Percentiles rank a stretch among this genome's conserved stretches.
Conservation (phyloP, 2,329 filamentous ascomycete species). For the Sporothrix euskadiensis region DNA sequence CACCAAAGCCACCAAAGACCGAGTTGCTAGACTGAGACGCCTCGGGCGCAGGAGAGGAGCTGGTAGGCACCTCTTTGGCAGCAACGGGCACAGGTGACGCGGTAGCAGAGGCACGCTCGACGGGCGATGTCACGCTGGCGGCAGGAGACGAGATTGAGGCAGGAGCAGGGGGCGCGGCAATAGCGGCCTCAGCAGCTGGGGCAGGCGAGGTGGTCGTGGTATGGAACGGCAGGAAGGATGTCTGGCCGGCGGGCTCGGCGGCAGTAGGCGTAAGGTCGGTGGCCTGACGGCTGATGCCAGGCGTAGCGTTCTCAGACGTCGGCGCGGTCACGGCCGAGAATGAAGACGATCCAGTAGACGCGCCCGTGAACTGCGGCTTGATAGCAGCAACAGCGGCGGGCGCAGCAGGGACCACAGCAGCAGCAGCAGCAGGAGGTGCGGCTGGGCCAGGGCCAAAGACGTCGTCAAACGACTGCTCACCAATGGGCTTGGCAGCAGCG, state of each 20-base stretch:
- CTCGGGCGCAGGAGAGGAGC: background rate
- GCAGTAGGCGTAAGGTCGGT: conserved; percentile 54
- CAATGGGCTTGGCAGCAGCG: conserved; percentile 46
- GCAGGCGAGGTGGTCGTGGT: background rate
- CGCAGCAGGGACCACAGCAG: conserved; percentile 39
- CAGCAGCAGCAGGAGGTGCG: conserved; percentile 38
- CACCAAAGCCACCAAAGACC: conserved; percentile 1
- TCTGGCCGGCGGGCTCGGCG: background rate
- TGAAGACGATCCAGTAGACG: conserved; percentile 56
- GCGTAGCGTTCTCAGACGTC: conserved; percentile 56
- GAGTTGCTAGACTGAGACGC: background rate
- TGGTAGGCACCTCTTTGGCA: background rate
- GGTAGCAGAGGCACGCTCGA: background rate
- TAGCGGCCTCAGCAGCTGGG: background rate
- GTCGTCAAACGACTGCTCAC: conserved; percentile 76
- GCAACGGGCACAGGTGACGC: conserved; percentile 17
- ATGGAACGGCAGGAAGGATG: background rate
- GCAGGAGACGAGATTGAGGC: background rate
- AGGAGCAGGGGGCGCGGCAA: background rate
- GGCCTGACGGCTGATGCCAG: conserved; percentile 59
- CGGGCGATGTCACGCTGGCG: background rate
- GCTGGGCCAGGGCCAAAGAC: conserved; percentile 71
- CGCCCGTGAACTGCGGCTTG: conserved; percentile 60
- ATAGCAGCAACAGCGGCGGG: conserved; percentile 43
- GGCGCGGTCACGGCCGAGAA: conserved; percentile 58